A percentile compares a stretch with the other conserved stretches of the same genome.
These are phyloP conservation scores for Aspergillus baeticus DNA, from an alignment of 495 filamentous ascomycete species.

Conservation along the genomic window DNA sequence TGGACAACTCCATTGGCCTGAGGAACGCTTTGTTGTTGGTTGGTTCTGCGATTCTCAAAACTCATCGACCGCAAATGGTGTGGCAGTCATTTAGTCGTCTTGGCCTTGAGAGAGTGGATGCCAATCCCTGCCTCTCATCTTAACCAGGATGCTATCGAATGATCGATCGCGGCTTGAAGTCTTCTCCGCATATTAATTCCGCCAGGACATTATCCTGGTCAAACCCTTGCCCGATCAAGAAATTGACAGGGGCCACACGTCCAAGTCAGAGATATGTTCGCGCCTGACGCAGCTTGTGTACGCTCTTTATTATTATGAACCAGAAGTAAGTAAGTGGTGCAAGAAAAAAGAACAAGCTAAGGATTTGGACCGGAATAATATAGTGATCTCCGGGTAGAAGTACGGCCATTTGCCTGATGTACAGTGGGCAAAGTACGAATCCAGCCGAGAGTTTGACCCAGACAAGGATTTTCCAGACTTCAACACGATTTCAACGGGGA, in stretches of 20 bases:
- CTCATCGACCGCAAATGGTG: too few relatives aligned
- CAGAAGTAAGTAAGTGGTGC: not conserved
- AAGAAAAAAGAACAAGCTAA: not conserved
- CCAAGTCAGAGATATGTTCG: not conserved
- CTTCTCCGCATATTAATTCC: not conserved
- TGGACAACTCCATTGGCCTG: too few relatives aligned
- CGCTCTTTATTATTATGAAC: not conserved
- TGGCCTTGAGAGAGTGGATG: not conserved
- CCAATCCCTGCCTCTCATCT: not conserved
- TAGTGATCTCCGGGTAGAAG: not conserved
- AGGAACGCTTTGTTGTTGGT: too few relatives aligned
- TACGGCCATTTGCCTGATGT: not conserved
- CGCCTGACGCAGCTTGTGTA: not conserved
- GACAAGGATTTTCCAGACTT: not conserved
- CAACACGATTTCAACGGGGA: not conserved
- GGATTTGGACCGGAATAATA: not conserved
- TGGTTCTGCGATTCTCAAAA: not conserved
- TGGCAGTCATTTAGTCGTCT: too few relatives aligned
- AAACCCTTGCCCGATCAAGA: conserved; percentile 7
- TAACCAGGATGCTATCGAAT: not conserved
- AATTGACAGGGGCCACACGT: conserved; percentile 1
- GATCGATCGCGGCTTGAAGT: not conserved
- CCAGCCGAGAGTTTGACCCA: not conserved
- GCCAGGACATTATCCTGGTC: not conserved
- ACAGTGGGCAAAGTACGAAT: not conserved